Percentiles rank a stretch among this genome's conserved stretches.
Conservation (phyloP, 192 early-diverging fungal genomes). For the Backusella tarrabulga region DNA sequence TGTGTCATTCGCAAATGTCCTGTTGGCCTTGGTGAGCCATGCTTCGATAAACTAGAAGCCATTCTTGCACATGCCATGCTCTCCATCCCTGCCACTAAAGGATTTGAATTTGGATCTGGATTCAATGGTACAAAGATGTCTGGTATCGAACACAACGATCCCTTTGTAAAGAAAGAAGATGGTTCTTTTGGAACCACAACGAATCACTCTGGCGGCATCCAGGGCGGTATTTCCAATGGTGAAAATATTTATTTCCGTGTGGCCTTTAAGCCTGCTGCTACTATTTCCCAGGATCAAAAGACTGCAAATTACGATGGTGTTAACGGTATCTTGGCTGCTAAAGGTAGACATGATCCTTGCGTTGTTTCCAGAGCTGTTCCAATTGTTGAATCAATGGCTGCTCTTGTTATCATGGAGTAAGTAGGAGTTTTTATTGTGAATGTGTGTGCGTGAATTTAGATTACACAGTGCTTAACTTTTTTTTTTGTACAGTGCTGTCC, state of each 20-base stretch:
- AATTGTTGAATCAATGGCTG: slow-evolving; percentile 97
- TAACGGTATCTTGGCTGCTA: slow-evolving; percentile 81
- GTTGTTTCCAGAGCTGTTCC: slow-evolving; percentile 95
- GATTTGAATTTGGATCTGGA: slow-evolving; percentile 95
- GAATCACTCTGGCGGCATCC: slow-evolving; percentile 95
- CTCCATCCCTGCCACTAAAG: slow-evolving; percentile 98
- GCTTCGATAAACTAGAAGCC: slow-evolving; percentile 98
- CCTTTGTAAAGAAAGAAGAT: slow-evolving; percentile 63
- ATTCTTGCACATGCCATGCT: slow-evolving; percentile 97
- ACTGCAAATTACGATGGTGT: slow-evolving; percentile 86
- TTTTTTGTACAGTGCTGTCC: slow-evolving; percentile 43
- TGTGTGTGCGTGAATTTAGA: background rate
- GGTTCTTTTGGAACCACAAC: slow-evolving; percentile 79
- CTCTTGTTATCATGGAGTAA: slow-evolving; percentile 89
- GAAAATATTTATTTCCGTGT: slow-evolving; percentile 96
- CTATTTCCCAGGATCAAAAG: slow-evolving; percentile 86
- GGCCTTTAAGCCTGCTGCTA: slow-evolving; percentile 96
- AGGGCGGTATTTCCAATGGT: slow-evolving; percentile 97
- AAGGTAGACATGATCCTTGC: slow-evolving; percentile 96
- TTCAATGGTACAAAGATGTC: slow-evolving; percentile 84
- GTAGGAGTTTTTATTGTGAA: slow-evolving; percentile 9
- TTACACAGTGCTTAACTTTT: background rate
- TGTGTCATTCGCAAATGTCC: slow-evolving; percentile 95
- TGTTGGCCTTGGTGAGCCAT: slow-evolving; percentile 92
- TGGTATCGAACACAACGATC: slow-evolving; percentile 93